phyloP scores from a whole-genome alignment of 2,329 filamentous ascomycete species.

The Penicillium glabrum region DNA sequence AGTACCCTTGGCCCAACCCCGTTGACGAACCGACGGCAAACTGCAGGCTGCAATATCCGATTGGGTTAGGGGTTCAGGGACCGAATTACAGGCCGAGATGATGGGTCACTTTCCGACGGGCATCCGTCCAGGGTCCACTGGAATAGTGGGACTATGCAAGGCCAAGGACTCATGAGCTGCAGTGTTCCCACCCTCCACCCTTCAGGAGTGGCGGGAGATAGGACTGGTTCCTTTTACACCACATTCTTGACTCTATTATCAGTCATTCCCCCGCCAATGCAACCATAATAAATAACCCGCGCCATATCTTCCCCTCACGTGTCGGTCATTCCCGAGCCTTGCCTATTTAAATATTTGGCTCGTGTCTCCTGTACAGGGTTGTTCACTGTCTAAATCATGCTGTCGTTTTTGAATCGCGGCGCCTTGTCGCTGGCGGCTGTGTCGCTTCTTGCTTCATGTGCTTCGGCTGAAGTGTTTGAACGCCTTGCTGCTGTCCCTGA shows the following conservation, averaged over 20 bases:
- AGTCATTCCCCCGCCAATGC: conserved; percentile 21
- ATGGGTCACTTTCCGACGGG: conserved; percentile 12
- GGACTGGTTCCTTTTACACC: neutral
- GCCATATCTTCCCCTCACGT: conserved; percentile 7
- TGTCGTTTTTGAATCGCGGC: conserved; percentile 25
- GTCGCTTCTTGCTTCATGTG: conserved; percentile 29
- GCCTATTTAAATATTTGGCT: conserved; percentile 17
- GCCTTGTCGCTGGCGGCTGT: conserved; percentile 31
- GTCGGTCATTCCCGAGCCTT: conserved; percentile 6
- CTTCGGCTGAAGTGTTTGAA: conserved; percentile 35
- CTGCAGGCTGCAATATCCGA: conserved; percentile 6
- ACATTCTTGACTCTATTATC: conserved; percentile 10
- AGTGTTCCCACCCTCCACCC: neutral
- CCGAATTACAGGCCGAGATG: neutral
- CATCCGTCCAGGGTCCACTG: conserved; percentile 15
- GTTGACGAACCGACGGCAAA: neutral
- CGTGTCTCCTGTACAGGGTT: conserved; percentile 1
- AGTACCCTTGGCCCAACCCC: neutral
- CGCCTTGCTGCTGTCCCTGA: conserved; percentile 34
- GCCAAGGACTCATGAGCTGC: conserved; percentile 9
- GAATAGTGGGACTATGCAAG: conserved; percentile 10
- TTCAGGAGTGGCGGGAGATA: neutral
- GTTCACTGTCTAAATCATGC: conserved; percentile 21
- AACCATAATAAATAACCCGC: conserved; percentile 25
- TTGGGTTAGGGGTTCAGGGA: neutral